Percentiles rank a stretch among this genome's conserved stretches.
Evolutionary conservation across 768 basidiomycete genomes (phyloP).

Genomic region (Termitomyces sp.): DNA sequence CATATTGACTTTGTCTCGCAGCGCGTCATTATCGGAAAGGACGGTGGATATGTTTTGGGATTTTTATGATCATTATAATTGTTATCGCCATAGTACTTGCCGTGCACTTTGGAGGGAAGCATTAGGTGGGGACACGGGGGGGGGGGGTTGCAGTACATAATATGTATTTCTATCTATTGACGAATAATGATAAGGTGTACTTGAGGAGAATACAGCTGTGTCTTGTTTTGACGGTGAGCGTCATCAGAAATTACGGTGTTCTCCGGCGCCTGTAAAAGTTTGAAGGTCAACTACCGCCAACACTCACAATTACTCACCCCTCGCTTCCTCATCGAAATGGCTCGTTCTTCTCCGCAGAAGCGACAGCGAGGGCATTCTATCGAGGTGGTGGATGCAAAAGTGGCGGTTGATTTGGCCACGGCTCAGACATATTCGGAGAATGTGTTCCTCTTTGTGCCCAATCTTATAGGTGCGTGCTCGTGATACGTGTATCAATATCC

Average conservation of each 20-base stretch:
- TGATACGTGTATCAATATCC: slow-evolving; percentile 3
- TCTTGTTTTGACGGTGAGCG: slow-evolving; percentile 7
- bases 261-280: slow-evolving; percentile 17
- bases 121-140: slow-evolving; percentile 3
- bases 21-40: slow-evolving; percentile 72
- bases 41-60: slow-evolving; percentile 83
- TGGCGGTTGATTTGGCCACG: slow-evolving; percentile 83
- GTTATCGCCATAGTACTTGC: slow-evolving; percentile 61
- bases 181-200: neutral
- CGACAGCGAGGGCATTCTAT: slow-evolving; percentile 51
- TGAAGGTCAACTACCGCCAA: neutral
- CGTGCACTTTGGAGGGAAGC: slow-evolving; percentile 31
- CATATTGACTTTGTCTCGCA: slow-evolving; percentile 8
- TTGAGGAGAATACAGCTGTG: neutral
- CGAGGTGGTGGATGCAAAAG: slow-evolving; percentile 77
- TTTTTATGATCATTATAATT: slow-evolving; percentile 49
- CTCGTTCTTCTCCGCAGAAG: slow-evolving; percentile 29
- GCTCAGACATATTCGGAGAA: slow-evolving; percentile 89
- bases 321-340: slow-evolving; percentile 20
- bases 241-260: slow-evolving; percentile 16
- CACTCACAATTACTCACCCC: neutral
- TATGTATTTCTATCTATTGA: slow-evolving; percentile 4
- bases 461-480: slow-evolving; percentile 77
- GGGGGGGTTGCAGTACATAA: no score
- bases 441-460: slow-evolving; percentile 95